phyloP scores from a whole-genome alignment of 2,329 filamentous ascomycete species.

The Fonsecaea monophora region DNA sequence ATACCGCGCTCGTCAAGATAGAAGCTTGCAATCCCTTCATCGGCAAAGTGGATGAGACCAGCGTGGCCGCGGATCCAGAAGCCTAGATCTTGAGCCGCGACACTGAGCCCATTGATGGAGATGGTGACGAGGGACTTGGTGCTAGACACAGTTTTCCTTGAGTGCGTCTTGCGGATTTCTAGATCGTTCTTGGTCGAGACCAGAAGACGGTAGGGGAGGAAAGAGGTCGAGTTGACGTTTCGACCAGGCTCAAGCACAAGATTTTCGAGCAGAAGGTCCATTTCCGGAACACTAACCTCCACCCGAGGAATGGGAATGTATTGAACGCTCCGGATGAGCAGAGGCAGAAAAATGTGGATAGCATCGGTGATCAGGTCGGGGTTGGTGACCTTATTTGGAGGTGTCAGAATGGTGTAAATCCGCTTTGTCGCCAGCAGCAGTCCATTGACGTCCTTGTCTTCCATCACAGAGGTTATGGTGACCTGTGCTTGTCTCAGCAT shows the following conservation, averaged over 20 bases:
- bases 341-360: constrained; percentile 79
- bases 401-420: constrained; percentile 73
- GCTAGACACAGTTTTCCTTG: constrained; percentile 67
- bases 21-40: constrained; percentile 86
- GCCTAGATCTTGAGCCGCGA: constrained; percentile 84
- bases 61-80: constrained; percentile 86
- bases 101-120: constrained; percentile 80
- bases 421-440: constrained; percentile 71
- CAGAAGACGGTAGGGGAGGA: constrained; percentile 82
- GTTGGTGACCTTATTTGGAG: constrained; percentile 68
- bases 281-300: constrained; percentile 81
- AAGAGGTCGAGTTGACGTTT: constrained; percentile 84
- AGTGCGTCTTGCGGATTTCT: constrained; percentile 80
- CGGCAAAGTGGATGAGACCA: constrained; percentile 74
- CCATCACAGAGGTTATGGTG: constrained; percentile 71
- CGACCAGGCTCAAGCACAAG: constrained; percentile 85
- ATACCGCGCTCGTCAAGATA: constrained; percentile 84
- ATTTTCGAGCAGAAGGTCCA: constrained; percentile 88
- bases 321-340: constrained; percentile 77
- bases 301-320: constrained; percentile 88
- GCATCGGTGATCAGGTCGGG: constrained; percentile 75
- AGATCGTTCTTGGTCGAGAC: constrained; percentile 85
- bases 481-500: constrained; percentile 72
- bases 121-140: constrained; percentile 76
- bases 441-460: constrained; percentile 75